phyloP scores from a whole-genome alignment of 2,329 filamentous ascomycete genomes.

The Colletotrichum agaves region DNA sequence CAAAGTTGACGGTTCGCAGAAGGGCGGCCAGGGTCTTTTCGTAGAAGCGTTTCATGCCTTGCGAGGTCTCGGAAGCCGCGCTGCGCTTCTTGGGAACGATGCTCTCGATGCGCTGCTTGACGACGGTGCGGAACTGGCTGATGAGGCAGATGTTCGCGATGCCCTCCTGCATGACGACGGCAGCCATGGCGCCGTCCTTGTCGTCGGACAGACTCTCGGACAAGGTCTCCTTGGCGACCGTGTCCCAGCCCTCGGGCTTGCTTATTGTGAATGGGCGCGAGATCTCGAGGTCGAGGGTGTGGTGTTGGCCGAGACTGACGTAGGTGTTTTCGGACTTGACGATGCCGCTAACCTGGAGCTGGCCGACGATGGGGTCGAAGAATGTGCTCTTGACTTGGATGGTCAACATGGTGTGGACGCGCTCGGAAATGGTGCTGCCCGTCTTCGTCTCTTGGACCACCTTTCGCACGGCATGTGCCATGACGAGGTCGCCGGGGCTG shows the following conservation, averaged over 20 bases:
- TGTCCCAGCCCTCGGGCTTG: conserved; percentile 86
- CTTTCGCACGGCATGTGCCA: conserved; percentile 67
- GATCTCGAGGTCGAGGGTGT: conserved; percentile 82
- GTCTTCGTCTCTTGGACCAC: conserved; percentile 59
- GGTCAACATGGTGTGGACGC: conserved; percentile 68
- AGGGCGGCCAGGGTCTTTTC: conserved; percentile 80
- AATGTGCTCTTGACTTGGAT: conserved; percentile 67
- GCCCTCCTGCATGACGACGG: conserved; percentile 93
- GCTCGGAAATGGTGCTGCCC: conserved; percentile 59
- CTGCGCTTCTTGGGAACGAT: conserved; percentile 75
- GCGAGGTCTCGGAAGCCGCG: conserved; percentile 71
- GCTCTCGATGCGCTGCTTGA: conserved; percentile 76
- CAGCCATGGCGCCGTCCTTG: conserved; percentile 83
- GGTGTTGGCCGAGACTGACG: conserved; percentile 65
- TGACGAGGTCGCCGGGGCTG: conserved; percentile 61
- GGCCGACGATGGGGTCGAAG: conserved; percentile 66
- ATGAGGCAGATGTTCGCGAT: conserved; percentile 85
- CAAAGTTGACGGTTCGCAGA: conserved; percentile 80
- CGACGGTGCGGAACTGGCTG: conserved; percentile 80
- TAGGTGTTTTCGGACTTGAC: conserved; percentile 64
- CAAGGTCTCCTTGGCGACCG: conserved; percentile 81
- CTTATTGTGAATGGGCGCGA: conserved; percentile 88
- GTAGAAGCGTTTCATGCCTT: conserved; percentile 82
- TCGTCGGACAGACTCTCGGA: conserved; percentile 82
- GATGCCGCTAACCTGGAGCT: conserved; percentile 66